Percentiles rank a stretch among this genome's conserved stretches.
Conservation (phyloP, 768 basidiomycete genomes). For the Tulasnella sp. region DNA sequence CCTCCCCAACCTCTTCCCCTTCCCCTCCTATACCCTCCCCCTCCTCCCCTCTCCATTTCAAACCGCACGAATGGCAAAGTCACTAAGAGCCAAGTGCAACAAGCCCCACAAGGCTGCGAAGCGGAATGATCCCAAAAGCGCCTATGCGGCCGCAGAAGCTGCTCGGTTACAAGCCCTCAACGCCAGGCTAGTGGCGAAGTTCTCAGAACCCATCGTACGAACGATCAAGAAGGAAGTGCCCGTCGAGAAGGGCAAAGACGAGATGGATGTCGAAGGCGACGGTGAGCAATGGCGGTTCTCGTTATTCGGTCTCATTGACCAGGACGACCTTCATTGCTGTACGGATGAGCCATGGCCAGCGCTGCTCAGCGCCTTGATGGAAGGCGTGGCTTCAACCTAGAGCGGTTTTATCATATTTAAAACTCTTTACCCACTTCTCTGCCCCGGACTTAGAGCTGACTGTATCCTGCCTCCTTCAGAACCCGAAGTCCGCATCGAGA, state of each 20-base stretch:
- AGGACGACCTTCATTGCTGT: neutral
- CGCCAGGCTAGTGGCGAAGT: neutral
- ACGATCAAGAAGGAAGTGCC: neutral
- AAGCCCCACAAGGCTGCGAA: neutral
- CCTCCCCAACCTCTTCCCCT: neutral
- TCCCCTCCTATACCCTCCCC: neutral
- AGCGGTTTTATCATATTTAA: neutral
- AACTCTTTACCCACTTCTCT: too few species aligned
- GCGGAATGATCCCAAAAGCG: neutral
- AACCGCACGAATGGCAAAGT: constrained; percentile 8
- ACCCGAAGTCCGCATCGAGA: neutral
- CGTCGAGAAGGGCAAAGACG: neutral
- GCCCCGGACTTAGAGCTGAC: neutral
- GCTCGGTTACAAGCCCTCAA: constrained; percentile 6
- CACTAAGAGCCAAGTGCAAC: constrained; percentile 11
- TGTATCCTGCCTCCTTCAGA: neutral
- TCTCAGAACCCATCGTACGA: neutral
- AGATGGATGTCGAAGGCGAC: neutral
- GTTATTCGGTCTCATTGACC: neutral
- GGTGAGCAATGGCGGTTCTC: neutral
- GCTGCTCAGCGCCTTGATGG: neutral
- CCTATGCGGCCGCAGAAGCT: constrained; percentile 1
- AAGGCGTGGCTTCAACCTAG: neutral
- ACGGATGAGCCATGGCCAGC: neutral
- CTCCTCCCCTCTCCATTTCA: neutral